phyloP scores from a whole-genome alignment of 805 yeast genomes.

The Kluyveromyces dobzhanskii region DNA sequence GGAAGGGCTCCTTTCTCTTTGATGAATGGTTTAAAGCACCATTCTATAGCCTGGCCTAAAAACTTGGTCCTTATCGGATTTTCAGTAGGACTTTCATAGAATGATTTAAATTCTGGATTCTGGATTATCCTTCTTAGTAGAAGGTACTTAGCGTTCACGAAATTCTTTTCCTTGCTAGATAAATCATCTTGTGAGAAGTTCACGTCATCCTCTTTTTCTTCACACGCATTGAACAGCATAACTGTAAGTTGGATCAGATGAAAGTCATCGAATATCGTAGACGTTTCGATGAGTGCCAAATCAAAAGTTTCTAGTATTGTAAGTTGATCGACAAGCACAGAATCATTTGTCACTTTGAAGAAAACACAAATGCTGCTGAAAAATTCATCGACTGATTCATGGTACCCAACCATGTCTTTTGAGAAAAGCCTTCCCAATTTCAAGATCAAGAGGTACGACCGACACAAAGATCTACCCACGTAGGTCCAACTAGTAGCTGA shows the following conservation, averaged over 20 bases:
- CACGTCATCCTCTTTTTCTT: constrained; percentile 13
- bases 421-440: constrained; percentile 32
- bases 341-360: constrained; percentile 38
- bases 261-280: constrained; percentile 10
- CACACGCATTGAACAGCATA: constrained; percentile 16
- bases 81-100: constrained; percentile 17
- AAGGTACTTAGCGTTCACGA: constrained; percentile 52
- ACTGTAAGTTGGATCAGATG: constrained; percentile 13
- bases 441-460: constrained; percentile 46
- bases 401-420: constrained; percentile 17
- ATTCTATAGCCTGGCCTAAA: constrained; percentile 39
- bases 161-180: constrained; percentile 34
- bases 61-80: constrained; percentile 24
- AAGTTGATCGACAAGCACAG: constrained; percentile 54
- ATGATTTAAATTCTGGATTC: constrained; percentile 24
- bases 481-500: constrained; percentile 53
- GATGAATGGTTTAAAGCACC: constrained; percentile 51
- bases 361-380: constrained; percentile 34
- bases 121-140: constrained; percentile 48
- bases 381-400: constrained; percentile 23
- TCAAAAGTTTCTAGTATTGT: constrained; percentile 53
- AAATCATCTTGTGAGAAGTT: constrained; percentile 8
- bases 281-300: constrained; percentile 40
- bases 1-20: constrained; percentile 40
- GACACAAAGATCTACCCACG: constrained; percentile 54